These are phyloP conservation scores for Spathaspora hagerdaliae DNA, from an alignment of 805 yeast genomes.

Conservation along the genomic window DNA sequence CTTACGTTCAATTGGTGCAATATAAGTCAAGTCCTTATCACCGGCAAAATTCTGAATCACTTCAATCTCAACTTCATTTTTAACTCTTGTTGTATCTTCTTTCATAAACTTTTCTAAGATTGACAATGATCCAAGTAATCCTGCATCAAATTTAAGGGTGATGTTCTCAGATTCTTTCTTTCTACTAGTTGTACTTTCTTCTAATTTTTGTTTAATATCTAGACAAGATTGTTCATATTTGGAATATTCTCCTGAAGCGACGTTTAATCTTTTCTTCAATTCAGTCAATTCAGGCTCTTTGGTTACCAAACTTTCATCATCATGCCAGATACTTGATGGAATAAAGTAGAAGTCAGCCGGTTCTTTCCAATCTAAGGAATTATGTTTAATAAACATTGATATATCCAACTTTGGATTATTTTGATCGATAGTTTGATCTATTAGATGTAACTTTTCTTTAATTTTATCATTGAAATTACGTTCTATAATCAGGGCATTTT, in stretches of 20 bases:
- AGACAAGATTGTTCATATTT: constrained; percentile 39
- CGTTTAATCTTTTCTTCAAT: constrained; percentile 49
- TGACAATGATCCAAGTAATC: constrained; percentile 48
- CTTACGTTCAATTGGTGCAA: constrained; percentile 47
- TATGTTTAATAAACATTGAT: constrained; percentile 91
- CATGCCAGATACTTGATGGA: constrained; percentile 96
- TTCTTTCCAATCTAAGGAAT: constrained; percentile 69
- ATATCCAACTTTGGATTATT: constrained; percentile 75
- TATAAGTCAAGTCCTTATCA: constrained; percentile 63
- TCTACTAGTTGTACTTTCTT: constrained; percentile 36
- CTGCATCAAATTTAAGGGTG: constrained; percentile 51
- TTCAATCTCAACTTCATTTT: constrained; percentile 83
- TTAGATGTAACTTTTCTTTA: constrained; percentile 46
- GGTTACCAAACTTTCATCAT: constrained; percentile 71
- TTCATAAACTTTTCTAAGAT: constrained; percentile 60
- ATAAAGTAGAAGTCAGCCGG: constrained; percentile 81
- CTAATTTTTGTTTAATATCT: constrained; percentile 48
- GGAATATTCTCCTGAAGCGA: constrained; percentile 34
- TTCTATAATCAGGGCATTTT: constrained; percentile 60
- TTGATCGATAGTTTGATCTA: constrained; percentile 56
- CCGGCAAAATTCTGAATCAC: constrained; percentile 83
- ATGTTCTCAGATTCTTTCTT: constrained; percentile 31
- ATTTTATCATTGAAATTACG: constrained; percentile 40
- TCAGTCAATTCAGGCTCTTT: constrained; percentile 55
- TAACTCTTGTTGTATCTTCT: constrained; percentile 71